phyloP scores from a whole-genome alignment of 805 yeast species.

The Hanseniaspora occidentalis region DNA sequence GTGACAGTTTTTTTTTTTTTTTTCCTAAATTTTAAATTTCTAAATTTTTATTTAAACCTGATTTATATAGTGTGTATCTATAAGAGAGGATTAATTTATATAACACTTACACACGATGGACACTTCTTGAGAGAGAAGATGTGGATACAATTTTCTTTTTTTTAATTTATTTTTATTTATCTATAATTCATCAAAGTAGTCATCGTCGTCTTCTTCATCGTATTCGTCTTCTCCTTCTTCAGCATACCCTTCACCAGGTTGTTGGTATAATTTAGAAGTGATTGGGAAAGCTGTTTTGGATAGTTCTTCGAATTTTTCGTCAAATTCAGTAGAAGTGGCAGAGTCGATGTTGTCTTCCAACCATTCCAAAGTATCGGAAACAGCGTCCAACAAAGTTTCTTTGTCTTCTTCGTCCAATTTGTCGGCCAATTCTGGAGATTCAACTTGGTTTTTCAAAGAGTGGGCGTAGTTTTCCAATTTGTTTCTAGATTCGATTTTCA shows the following conservation, averaged over 20 bases:
- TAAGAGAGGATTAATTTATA: too few relatives aligned
- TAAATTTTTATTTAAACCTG: too few relatives aligned
- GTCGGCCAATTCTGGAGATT: slow-evolving; percentile 50
- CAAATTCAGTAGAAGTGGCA: slow-evolving; percentile 86
- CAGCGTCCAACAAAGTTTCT: slow-evolving; percentile 77
- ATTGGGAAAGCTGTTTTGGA: slow-evolving; percentile 82
- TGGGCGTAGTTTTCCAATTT: slow-evolving; percentile 81
- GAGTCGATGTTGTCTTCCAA: slow-evolving; percentile 76
- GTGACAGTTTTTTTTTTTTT: too few relatives aligned
- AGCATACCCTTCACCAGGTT: slow-evolving; percentile 35
- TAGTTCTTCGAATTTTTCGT: slow-evolving; percentile 78
- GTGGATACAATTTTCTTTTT: too few relatives aligned
- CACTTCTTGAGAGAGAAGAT: too few relatives aligned
- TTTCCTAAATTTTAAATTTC: too few relatives aligned
- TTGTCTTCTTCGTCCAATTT: slow-evolving; percentile 84
- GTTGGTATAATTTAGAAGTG: slow-evolving; percentile 72
- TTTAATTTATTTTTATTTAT: background rate
- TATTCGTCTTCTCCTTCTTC: slow-evolving; percentile 35
- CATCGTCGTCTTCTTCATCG: slow-evolving; percentile 42
- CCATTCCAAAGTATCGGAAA: slow-evolving; percentile 78
- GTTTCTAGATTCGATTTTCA: slow-evolving; percentile 81
- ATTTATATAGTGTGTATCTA: too few relatives aligned
- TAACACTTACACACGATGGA: too few relatives aligned
- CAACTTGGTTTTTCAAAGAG: slow-evolving; percentile 63
- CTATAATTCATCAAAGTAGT: slow-evolving; percentile 55